Conservation (phyloP, 106 monocot genomes). For the Acorus calamus region DNA sequence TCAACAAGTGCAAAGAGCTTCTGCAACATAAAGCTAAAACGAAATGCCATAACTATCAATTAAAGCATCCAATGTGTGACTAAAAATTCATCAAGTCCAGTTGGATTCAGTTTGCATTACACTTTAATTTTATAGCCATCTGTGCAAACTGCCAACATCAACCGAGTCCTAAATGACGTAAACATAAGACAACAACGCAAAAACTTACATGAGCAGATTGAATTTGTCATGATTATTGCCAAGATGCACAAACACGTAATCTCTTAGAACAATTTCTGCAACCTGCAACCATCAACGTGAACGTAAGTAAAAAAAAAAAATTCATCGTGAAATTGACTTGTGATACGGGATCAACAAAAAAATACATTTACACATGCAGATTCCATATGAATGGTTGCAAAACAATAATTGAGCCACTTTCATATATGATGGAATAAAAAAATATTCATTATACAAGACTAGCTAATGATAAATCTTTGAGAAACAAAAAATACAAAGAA, state of each 20-base stretch:
- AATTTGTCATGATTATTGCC: constrained; percentile 74
- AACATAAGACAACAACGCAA: constrained; percentile 1
- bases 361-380: too few species aligned
- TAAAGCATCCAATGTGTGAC: too few species aligned
- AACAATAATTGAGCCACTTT: too few species aligned
- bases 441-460: too few species aligned
- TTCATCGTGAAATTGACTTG: too few species aligned
- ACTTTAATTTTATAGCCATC: too few species aligned
- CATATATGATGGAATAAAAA: too few species aligned
- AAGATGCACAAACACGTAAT: constrained; percentile 87
- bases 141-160: not conserved
- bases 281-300: constrained; percentile 39
- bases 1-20: constrained; percentile 93
- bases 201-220: constrained; percentile 79
- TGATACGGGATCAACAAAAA: too few species aligned
- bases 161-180: not conserved
- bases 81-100: too few species aligned
- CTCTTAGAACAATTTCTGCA: constrained; percentile 82
- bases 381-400: too few species aligned
- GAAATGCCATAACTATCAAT: not conserved
- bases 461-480: not conserved
- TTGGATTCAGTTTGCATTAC: too few species aligned
- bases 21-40: constrained; percentile 88
- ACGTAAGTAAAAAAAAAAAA: not conserved
- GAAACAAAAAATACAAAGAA: not conserved